Evolutionary conservation across 2,329 filamentous ascomycete species (phyloP), one percentile per base, ranked within the genome.

Genomic region (Endothia cerciana): DNA sequence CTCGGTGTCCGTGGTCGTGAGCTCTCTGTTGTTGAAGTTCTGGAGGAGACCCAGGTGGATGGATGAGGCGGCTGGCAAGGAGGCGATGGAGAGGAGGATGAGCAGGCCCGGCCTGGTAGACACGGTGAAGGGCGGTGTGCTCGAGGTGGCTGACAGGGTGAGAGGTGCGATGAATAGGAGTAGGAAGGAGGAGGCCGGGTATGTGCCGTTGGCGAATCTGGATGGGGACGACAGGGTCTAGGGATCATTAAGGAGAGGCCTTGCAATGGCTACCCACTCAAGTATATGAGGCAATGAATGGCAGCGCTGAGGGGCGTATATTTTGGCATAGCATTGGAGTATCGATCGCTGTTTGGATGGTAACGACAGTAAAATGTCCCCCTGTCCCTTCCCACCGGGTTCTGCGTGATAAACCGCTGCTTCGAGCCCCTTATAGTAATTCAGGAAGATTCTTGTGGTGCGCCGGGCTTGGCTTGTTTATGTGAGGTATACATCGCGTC

Each of bases 1-100:
- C 65, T 94, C 91, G 70, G 93, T 99, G 57, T 95, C 91, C 67
- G 95, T 99, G 4, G 94, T 98, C 0, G 82, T 89, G 5, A 94
- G 90, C 76, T 93, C 89, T 71, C 80, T 99, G 64, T 83, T 97
- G 47, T 82, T 99, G 68, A 96, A 93, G 76, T 89, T 92, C 75
- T 98, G 94, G 94, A 87, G 82, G 69, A 83, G 94, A 19, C 95
- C 95, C 0, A 79, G 79, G 38, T 98, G 93, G 93, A 94, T 98
- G 91, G 87, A 92, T 56, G 87, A 91, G 70, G 85, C 86, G 7
- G 81, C 83, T 17, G 80, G 90, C 40, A 87, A 90, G 70, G 83
- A 85, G 70, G 80, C 79, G 4, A 71, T 80, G 47, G 74, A 77
- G 72, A 78, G 74, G 69, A 79, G 78, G 73, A 79, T 76, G 70